phyloP scores from a whole-genome alignment of 2,329 filamentous ascomycete genomes.

The Diatrype stigma region DNA sequence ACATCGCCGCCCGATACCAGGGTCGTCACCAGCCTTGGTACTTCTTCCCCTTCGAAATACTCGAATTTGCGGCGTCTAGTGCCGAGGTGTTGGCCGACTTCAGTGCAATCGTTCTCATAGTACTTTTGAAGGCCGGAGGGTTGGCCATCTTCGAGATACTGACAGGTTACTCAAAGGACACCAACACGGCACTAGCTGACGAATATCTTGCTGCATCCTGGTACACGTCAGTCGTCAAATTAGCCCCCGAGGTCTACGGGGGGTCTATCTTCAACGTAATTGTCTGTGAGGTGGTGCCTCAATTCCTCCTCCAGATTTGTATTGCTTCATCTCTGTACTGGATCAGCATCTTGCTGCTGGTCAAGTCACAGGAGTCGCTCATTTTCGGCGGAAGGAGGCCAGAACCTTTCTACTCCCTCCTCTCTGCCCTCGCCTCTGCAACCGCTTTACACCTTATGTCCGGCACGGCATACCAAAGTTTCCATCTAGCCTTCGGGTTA shows the following conservation, averaged over 20 bases:
- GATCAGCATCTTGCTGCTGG: constrained; percentile 13
- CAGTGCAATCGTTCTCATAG: background rate
- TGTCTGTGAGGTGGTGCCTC: constrained; percentile 15
- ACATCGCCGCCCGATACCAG: too few relatives aligned
- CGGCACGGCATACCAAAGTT: constrained; percentile 22
- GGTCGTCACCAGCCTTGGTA: background rate
- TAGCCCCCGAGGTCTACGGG: background rate
- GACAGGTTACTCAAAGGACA: background rate
- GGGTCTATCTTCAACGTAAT: background rate
- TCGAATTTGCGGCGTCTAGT: background rate
- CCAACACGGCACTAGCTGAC: background rate
- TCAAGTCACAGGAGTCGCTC: constrained; percentile 13
- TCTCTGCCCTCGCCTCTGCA: constrained; percentile 17
- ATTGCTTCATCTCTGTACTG: constrained; percentile 15
- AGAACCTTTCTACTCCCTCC: constrained; percentile 11
- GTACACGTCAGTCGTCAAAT: background rate
- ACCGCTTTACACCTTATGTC: constrained; percentile 19
- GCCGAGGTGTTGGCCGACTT: background rate
- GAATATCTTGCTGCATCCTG: background rate
- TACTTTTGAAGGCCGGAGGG: background rate
- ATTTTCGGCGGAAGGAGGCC: constrained; percentile 4
- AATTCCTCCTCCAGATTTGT: constrained; percentile 13
- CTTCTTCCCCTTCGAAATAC: background rate
- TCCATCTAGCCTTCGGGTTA: constrained; percentile 6
- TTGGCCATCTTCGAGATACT: background rate